Evolutionary conservation across 768 basidiomycete species (phyloP).

Genomic region (Suillus paluster): DNA sequence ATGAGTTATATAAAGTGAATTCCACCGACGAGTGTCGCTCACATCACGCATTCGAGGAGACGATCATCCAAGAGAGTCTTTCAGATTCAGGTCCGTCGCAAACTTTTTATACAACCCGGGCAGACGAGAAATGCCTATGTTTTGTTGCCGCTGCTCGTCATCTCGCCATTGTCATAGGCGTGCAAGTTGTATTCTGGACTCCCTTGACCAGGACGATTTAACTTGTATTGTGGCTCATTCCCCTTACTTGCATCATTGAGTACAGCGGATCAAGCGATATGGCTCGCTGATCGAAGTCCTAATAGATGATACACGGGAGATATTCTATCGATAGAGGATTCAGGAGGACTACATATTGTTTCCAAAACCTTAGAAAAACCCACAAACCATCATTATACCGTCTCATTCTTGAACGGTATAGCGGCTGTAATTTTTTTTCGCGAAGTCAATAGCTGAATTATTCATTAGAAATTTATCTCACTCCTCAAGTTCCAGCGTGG

Average conservation of each 20-base stretch:
- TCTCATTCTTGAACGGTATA: background rate
- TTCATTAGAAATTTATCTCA: background rate
- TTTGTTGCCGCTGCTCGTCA: background rate
- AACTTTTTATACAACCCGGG: background rate
- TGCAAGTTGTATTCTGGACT: background rate
- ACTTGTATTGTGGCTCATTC: background rate
- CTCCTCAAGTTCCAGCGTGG: background rate
- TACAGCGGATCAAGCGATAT: background rate
- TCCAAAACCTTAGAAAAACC: background rate
- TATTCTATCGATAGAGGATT: background rate
- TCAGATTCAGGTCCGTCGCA: background rate
- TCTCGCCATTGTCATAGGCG: background rate
- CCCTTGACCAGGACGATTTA: background rate
- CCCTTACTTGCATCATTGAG: background rate
- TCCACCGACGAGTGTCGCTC: background rate
- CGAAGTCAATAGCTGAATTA: background rate
- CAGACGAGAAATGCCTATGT: background rate
- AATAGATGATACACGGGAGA: background rate
- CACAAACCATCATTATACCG: background rate
- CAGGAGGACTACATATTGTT: background rate
- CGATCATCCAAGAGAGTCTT: background rate
- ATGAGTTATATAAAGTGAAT: conserved; percentile 1
- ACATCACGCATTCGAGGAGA: background rate
- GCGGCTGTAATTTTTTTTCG: background rate
- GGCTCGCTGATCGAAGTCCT: background rate